Base-by-base conservation (phyloP, 2,329 filamentous ascomycete genomes). In the Claviceps sp. region DNA sequence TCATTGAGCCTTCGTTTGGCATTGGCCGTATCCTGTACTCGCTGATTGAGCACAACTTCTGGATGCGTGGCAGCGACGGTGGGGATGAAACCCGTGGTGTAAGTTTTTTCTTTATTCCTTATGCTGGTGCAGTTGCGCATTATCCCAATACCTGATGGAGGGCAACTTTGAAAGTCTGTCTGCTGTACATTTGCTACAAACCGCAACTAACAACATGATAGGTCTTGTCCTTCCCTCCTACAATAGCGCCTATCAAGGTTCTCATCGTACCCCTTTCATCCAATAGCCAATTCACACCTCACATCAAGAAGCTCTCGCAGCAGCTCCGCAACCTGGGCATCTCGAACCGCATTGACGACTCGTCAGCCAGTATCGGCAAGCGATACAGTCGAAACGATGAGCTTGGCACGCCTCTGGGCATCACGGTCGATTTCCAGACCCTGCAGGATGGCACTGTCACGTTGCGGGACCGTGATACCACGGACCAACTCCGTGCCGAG, bases 1-100 rank as follows among this genome's bases (percentile, higher is more conserved):
- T 95, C 47, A 94, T 97, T 60, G 93, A 98, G 73, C 93, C 91
- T 1, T 97, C 91, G 0, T 98, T 97, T 62, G 91, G 91, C 75
- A 95, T 97, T 63, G 93, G 91, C 55, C 82, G 91, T 61, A 96
- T 97, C 56, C 74, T 97, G 54, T 97, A 95, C 74, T 84, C 86
- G 55, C 73, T 98, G 62, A 86, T 95, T 65, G 93, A 98, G 73
- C 93, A 98, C 71, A 83, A 80, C 66, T 98, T 90, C 79, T 98
- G 93, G 91, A 88, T 84, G 51, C 86, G 93, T 57, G 76, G 66
- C 51, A 75, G 66, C 54, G 79, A 71, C 8, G 68, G 82, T 50
- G 84, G 68, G 50, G 80, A 72, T 48, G 89, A 93, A 67, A 84
- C 89, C 51, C 87, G 90, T 66, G 85, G 86, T 70, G 89, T 91